Conservation (phyloP, 2,329 filamentous ascomycete species). For the Aspergillus nomiae region DNA sequence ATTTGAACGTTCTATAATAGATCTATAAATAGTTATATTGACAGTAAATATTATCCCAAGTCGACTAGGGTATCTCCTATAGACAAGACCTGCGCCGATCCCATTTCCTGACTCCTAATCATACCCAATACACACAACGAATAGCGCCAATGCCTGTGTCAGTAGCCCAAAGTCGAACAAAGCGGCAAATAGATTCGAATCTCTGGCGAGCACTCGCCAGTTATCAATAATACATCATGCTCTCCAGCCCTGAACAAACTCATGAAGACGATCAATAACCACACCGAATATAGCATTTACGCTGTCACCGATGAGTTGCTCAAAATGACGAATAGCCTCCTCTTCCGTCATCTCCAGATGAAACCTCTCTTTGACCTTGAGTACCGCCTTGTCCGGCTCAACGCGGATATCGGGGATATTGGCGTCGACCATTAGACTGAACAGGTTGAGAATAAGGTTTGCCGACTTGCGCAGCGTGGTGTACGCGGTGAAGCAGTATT, state of each 20-base stretch:
- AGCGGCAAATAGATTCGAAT: not conserved
- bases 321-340: conserved; percentile 85
- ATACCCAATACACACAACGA: not conserved
- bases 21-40: conserved; percentile 4
- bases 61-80: conserved; percentile 10
- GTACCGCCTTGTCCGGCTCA: conserved; percentile 88
- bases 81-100: not conserved
- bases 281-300: conserved; percentile 87
- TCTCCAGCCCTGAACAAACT: conserved; percentile 87
- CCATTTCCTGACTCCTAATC: not conserved
- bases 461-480: conserved; percentile 85
- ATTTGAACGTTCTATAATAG: conserved; percentile 1
- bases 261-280: conserved; percentile 92
- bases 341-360: conserved; percentile 89
- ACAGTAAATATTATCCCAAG: conserved; percentile 14
- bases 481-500: conserved; percentile 95
- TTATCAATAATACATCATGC: conserved; percentile 48
- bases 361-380: conserved; percentile 94
- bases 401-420: conserved; percentile 94
- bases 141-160: not conserved
- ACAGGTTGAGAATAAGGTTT: conserved; percentile 90
- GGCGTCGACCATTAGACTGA: conserved; percentile 95
- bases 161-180: not conserved
- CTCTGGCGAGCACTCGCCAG: not conserved
- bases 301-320: conserved; percentile 86